Evolutionary conservation across 345 rosid genomes (phyloP).

Genomic region (Melaleuca alternifolia): DNA sequence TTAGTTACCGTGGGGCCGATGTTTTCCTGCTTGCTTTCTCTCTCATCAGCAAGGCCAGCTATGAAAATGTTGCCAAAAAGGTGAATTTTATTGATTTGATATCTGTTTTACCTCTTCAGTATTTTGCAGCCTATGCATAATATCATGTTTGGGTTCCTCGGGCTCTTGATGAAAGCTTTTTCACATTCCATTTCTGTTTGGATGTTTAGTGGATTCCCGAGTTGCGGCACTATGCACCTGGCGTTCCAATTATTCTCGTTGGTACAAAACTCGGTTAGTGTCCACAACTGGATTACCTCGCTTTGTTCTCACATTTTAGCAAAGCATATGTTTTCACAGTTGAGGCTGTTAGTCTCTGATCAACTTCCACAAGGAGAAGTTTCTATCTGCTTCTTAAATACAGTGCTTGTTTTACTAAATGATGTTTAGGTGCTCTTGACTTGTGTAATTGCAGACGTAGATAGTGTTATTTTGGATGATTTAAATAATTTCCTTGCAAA

Average conservation of each 20-base stretch:
- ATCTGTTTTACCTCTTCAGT: background rate
- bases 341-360: background rate
- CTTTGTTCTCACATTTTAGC: background rate
- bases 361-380: background rate
- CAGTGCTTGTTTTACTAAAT: background rate
- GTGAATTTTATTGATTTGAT: constrained; percentile 22
- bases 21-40: constrained; percentile 88
- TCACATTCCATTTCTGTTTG: background rate
- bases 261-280: constrained; percentile 50
- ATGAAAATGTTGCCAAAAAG: constrained; percentile 79
- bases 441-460: background rate
- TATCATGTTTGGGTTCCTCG: background rate
- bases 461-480: too few species aligned
- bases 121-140: background rate
- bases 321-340: background rate
- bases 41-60: constrained; percentile 91
- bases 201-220: constrained; percentile 87
- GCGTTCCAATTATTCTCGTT: constrained; percentile 52
- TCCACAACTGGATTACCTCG: background rate
- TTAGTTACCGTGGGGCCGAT: constrained; percentile 92
- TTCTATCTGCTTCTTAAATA: background rate
- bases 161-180: background rate
- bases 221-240: constrained; percentile 77
- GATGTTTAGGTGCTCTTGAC: background rate
- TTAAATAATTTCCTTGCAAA: background rate